These are phyloP conservation scores for Cytauxzoon felis DNA, from an alignment of 169 alveolate species.

Conservation along the genomic window DNA sequence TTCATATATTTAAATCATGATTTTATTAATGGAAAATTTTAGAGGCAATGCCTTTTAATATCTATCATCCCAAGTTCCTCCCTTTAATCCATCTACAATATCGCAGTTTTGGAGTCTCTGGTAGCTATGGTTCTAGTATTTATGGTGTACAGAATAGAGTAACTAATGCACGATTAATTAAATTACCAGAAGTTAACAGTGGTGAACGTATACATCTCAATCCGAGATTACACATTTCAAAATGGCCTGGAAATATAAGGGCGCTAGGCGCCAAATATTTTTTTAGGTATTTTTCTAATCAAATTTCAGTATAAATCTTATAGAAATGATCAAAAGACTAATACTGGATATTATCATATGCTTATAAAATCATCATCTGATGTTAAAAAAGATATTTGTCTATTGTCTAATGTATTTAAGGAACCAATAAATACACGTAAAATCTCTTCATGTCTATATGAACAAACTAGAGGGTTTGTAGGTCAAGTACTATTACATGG, in stretches of 20 bases:
- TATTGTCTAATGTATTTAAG: constrained; percentile 67
- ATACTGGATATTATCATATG: constrained; percentile 65
- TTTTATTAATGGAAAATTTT: neutral
- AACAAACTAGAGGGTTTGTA: constrained; percentile 77
- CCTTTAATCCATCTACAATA: neutral
- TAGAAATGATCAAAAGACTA: constrained; percentile 42
- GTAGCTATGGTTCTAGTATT: constrained; percentile 62
- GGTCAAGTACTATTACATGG: constrained; percentile 82
- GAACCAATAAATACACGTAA: constrained; percentile 50
- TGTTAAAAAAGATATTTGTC: constrained; percentile 59
- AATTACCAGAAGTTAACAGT: constrained; percentile 29
- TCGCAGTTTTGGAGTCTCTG: constrained; percentile 56
- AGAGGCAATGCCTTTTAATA: neutral
- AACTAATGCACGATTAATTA: constrained; percentile 39
- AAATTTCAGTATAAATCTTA: neutral
- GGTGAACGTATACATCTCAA: constrained; percentile 47
- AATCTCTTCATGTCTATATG: constrained; percentile 66
- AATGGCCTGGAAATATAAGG: constrained; percentile 74
- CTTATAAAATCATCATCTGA: constrained; percentile 17
- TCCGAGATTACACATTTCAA: constrained; percentile 63
- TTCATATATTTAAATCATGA: neutral
- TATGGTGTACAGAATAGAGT: constrained; percentile 49
- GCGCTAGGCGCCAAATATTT: constrained; percentile 66
- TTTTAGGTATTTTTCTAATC: constrained; percentile 34
- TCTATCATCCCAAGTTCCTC: neutral